Evolutionary conservation across 106 monocot genomes (phyloP).

Genomic region (Agapanthus africanus): DNA sequence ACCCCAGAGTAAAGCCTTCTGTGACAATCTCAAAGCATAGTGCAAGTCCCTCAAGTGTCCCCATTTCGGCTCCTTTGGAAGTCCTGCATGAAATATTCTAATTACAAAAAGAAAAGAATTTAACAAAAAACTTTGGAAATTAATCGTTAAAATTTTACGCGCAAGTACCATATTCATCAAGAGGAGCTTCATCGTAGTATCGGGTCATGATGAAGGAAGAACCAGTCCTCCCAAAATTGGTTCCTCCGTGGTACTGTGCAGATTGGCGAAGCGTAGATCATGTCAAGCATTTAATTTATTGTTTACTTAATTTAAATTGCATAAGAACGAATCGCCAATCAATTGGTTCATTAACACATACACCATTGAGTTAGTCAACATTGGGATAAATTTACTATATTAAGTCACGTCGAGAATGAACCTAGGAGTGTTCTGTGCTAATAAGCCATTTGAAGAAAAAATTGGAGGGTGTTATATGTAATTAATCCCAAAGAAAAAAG

Average conservation of each 20-base stretch:
- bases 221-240: conserved; percentile 77
- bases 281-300: no score
- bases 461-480: no score
- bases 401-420: no score
- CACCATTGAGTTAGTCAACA: not conserved
- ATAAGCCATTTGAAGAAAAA: no score
- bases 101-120: no score
- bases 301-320: no score
- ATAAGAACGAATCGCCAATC: not conserved
- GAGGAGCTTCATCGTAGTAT: conserved; percentile 97
- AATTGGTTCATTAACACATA: not conserved
- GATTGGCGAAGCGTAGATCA: no score
- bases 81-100: conserved; percentile 24
- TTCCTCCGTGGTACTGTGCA: conserved; percentile 95
- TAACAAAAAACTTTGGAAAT: not conserved
- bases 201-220: conserved; percentile 61
- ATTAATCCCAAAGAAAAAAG: no score
- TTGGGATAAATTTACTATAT: no score
- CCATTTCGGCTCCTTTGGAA: conserved; percentile 85
- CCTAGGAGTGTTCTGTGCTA: no score
- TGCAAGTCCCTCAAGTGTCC: conserved; percentile 93
- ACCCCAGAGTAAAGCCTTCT: conserved; percentile 75
- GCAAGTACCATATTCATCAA: conserved; percentile 79
- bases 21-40: conserved; percentile 41
- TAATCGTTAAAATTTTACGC: not conserved